Evolutionary conservation across 371 early-diverging fungal genomes (phyloP).

Genomic region (Mortierella sp.): DNA sequence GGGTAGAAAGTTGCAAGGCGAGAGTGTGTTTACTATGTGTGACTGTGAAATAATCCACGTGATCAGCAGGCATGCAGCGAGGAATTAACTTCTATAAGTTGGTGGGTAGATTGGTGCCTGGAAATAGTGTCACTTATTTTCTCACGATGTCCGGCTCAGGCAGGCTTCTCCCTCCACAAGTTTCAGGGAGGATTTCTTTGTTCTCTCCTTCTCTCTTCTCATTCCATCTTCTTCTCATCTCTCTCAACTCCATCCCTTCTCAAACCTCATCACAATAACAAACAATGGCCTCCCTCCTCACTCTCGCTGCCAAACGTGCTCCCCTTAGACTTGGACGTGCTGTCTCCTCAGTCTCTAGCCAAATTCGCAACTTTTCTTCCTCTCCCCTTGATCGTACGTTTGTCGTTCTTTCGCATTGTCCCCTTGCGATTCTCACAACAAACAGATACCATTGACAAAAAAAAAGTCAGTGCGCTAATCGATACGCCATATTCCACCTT

Average conservation of each 20-base stretch:
- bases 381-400: conserved; percentile 54
- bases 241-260: conserved; percentile 23
- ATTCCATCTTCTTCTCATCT: conserved; percentile 8
- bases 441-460: not conserved
- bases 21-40: conserved; percentile 3
- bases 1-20: not conserved
- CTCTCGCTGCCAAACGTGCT: conserved; percentile 30
- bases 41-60: not conserved
- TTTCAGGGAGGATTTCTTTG: not conserved
- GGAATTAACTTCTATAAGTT: not conserved
- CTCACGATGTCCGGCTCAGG: not conserved
- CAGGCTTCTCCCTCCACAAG: not conserved
- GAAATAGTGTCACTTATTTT: not conserved
- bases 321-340: conserved; percentile 27
- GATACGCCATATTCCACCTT: not conserved
- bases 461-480: not conserved
- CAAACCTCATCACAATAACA: not conserved
- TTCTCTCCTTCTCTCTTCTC: not conserved
- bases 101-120: not conserved
- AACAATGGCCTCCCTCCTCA: conserved; percentile 39
- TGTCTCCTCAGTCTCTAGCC: conserved; percentile 28
- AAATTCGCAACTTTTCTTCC: conserved; percentile 44
- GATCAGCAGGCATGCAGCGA: not conserved
- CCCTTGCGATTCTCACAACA: not conserved
- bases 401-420: not conserved